phyloP scores from a whole-genome alignment of 805 yeast species.

The Pichia rugopelliculosa region DNA sequence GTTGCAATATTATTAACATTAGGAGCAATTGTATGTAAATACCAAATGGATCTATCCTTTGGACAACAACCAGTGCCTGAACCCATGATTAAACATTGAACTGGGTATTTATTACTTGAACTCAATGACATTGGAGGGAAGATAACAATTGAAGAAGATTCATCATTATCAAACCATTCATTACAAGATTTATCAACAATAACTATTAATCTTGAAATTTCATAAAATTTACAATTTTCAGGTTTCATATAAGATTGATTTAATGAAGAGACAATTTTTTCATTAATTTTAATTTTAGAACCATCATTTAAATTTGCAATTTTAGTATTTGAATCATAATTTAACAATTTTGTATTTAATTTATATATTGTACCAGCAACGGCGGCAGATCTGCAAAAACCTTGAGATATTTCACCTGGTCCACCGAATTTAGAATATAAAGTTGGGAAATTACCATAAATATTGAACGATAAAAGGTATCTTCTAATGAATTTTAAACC shows the following conservation, averaged over 20 bases:
- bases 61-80: slow-evolving; percentile 86
- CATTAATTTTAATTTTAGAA: slow-evolving; percentile 63
- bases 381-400: slow-evolving; percentile 95
- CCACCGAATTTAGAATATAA: slow-evolving; percentile 91
- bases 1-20: slow-evolving; percentile 51
- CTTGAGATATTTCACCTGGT: slow-evolving; percentile 93
- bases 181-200: slow-evolving; percentile 80
- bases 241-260: slow-evolving; percentile 47
- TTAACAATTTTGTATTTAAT: slow-evolving; percentile 56
- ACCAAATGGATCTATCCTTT: slow-evolving; percentile 84
- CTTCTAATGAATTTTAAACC: slow-evolving; percentile 80
- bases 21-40: slow-evolving; percentile 69
- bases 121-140: slow-evolving; percentile 83
- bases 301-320: slow-evolving; percentile 73
- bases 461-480: slow-evolving; percentile 76
- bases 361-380: slow-evolving; percentile 96
- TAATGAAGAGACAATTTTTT: slow-evolving; percentile 72
- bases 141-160: slow-evolving; percentile 78
- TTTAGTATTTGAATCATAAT: slow-evolving; percentile 59
- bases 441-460: slow-evolving; percentile 92
- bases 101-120: slow-evolving; percentile 58
- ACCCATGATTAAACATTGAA: slow-evolving; percentile 83
- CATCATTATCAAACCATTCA: slow-evolving; percentile 87
- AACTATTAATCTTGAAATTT: slow-evolving; percentile 69
- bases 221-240: slow-evolving; percentile 32